Evolutionary conservation across 108 stramenopile species (phyloP), one percentile per base, ranked within the genome.

Genomic region (Nannochloropsis gaditana): DNA sequence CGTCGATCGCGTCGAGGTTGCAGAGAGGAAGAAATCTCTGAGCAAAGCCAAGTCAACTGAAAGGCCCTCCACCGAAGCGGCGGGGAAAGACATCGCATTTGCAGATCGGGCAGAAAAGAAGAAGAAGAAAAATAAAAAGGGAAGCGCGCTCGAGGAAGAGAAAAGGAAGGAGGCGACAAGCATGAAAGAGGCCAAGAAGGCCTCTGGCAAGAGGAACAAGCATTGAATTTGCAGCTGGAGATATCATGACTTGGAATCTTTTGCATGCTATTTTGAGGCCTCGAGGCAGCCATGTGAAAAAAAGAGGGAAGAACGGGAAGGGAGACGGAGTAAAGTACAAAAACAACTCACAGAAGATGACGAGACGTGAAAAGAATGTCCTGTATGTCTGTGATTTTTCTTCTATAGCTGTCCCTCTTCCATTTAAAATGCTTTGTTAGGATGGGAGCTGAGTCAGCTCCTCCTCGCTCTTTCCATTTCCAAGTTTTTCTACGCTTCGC

Each of bases 401-500:
- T 31, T 31, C 0, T 31, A 31, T 31, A 31, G 31, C 31, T 31
- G 31, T 31, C 31, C 31, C 31, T 31, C 31, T 31, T 31, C 31
- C 31, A 31, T 31, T 31, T 31, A 1, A 31, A 31, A 31, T 31
- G 31, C 31, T 31, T 31, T 31, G 31, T 31, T 31, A 31, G 31
- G 31, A 31, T 31, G 31, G 31, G 31, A 31, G 31, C 31, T 31
- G 0, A 31, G 86, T 86, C 9, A 87, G 82, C 42, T 87, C 86
- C 83, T 86, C 85, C n/a, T 86, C 86, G 5, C 9, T 43, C 82
- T 87, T 87, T 11, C 86, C 86, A 80, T 87, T 87, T 19, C 93
- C 93, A 45, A 83, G 87, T 86, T 90, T 91, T 86, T 92, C 91
- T 11, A 92, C 91, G 42, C 89, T 85, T 9, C 91, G 84, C 59